Evolutionary conservation across 257 asterid species (phyloP).

Genomic region (Misopates orontium): DNA sequence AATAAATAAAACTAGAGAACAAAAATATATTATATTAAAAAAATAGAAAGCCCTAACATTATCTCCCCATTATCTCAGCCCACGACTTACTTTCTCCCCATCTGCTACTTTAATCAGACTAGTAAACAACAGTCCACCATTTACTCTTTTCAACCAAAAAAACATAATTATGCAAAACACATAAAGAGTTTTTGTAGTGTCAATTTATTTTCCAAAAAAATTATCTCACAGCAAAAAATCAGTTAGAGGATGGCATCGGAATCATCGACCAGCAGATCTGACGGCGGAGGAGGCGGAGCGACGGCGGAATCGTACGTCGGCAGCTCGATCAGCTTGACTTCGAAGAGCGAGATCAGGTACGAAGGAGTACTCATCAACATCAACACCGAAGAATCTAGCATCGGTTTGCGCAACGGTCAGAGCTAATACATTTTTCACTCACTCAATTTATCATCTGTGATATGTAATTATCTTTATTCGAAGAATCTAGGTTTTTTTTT

Average conservation of each 20-base stretch:
- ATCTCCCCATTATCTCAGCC: not conserved
- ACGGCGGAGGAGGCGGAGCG: conserved; percentile 56
- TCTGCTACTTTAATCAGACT: too few relatives aligned
- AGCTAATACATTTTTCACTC: not conserved
- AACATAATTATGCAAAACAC: too few relatives aligned
- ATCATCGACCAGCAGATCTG: conserved; percentile 56
- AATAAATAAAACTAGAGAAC: too few relatives aligned
- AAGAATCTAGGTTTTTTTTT: too few relatives aligned
- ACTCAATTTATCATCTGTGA: not conserved
- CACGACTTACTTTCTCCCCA: not conserved
- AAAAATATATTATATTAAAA: too few relatives aligned
- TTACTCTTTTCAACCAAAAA: not conserved
- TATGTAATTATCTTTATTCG: too few relatives aligned
- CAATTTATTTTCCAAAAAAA: not conserved
- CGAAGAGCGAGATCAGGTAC: conserved; percentile 95
- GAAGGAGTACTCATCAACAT: conserved; percentile 86
- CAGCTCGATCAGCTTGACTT: conserved; percentile 88
- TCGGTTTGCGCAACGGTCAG: conserved; percentile 88
- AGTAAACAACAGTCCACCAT: conserved; percentile 17
- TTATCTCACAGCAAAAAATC: too few relatives aligned
- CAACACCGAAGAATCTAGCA: conserved; percentile 95
- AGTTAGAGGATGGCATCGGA: too few relatives aligned
- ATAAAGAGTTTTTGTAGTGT: too few relatives aligned
- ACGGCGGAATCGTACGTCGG: conserved; percentile 93
- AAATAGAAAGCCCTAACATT: conserved; percentile 25